Percentiles rank a stretch among this genome's conserved stretches.
Evolutionary conservation across 768 basidiomycete genomes (phyloP).

Genomic region (Austroboletus festivus): DNA sequence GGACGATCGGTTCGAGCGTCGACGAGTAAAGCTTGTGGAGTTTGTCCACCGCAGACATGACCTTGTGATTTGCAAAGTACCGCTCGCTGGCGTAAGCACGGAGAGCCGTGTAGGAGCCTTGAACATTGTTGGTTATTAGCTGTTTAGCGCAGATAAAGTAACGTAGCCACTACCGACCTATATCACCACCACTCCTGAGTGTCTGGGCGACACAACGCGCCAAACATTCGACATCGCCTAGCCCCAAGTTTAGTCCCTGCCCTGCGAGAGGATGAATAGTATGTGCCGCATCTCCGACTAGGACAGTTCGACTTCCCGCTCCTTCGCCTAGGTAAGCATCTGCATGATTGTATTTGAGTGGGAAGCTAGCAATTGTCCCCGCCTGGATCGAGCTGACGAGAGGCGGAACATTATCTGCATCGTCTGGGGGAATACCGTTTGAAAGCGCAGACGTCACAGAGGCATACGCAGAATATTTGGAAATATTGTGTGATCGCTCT

Average conservation of each 20-base stretch:
- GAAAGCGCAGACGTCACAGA: conserved; percentile 37
- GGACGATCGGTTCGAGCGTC: conserved; percentile 67
- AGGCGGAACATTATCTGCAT: conserved; percentile 69
- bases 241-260: conserved; percentile 93
- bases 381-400: conserved; percentile 67
- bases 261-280: conserved; percentile 94
- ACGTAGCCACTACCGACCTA: conserved; percentile 50
- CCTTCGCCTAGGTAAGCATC: conserved; percentile 82
- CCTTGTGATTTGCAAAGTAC: conserved; percentile 81
- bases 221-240: conserved; percentile 79
- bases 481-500: conserved; percentile 67
- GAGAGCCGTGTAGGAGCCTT: conserved; percentile 75
- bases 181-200: conserved; percentile 66
- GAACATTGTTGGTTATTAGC: not conserved
- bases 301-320: conserved; percentile 64
- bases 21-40: conserved; percentile 83
- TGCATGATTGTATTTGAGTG: conserved; percentile 81
- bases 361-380: conserved; percentile 83
- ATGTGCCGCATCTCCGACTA: conserved; percentile 96
- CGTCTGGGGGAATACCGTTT: conserved; percentile 56
- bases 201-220: conserved; percentile 59
- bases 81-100: conserved; percentile 74
- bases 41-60: conserved; percentile 85
- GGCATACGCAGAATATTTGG: conserved; percentile 60
- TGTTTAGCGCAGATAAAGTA: not conserved